A percentile compares a stretch with the other conserved stretches of the same genome.
Evolutionary conservation across 2,329 filamentous ascomycete species (phyloP).

Genomic region (Colletotrichum acutatum): DNA sequence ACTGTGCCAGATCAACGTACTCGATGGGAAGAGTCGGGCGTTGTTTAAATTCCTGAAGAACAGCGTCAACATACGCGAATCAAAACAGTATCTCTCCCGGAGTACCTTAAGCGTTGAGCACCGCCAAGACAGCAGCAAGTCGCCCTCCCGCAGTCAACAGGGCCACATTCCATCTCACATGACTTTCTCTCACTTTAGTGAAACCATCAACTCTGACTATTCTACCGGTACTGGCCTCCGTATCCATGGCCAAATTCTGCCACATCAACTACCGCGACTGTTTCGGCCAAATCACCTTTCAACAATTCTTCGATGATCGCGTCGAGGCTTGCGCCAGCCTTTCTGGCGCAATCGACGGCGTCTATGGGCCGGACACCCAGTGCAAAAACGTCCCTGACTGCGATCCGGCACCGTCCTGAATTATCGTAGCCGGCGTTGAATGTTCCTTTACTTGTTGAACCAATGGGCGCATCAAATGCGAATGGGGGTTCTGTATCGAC

Average conservation of each 20-base stretch:
- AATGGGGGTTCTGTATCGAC: no score
- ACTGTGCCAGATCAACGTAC: no score
- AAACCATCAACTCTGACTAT: neutral
- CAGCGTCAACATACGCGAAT: no score
- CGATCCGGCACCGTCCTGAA: neutral
- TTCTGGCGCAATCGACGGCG: neutral
- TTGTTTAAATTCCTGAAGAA: no score
- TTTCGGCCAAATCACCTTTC: neutral
- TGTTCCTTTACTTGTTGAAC: neutral
- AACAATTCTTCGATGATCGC: neutral
- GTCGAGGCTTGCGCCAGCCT: neutral
- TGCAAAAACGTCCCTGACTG: neutral
- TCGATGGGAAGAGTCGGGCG: no score
- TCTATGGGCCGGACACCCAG: neutral
- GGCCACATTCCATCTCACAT: neutral
- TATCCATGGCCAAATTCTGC: neutral
- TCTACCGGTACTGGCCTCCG: neutral
- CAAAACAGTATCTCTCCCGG: no score
- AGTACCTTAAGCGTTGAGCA: no score
- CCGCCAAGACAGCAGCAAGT: no score
- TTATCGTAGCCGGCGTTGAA: neutral
- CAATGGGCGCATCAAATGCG: neutral
- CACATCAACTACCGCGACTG: neutral
- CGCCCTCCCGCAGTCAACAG: neutral
- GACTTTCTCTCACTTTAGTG: neutral